Evolutionary conservation across 352 stramenopile species (phyloP), one percentile per base, ranked within the genome.

Genomic region (Phytophthora capsici): DNA sequence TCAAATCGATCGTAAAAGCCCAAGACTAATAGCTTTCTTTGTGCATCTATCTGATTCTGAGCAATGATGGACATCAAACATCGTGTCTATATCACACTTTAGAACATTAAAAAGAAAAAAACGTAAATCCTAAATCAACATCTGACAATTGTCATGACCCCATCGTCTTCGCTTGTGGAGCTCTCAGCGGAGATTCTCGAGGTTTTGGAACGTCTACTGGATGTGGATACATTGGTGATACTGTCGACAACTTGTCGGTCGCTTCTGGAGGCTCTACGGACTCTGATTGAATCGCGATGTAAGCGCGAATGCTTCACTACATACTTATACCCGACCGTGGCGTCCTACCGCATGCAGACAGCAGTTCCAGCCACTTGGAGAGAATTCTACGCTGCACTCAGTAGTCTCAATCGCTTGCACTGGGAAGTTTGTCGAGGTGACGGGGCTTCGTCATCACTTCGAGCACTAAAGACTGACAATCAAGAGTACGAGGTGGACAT

Each of bases 291-390:
- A 22, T n/a, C 45, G 26, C 74, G 82, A 17, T 91, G 82, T 62
- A 91, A 90, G 73, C 73, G 57, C 55, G 81, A 86, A 45, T 91
- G 84, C 69, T 83, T 93, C 63, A 71, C 61, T 1, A 75, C 69
- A 52, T 89, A 75, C 54, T 53, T 93, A 17, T 66, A 83, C 23
- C 68, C 84, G 25, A 91, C 82, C 2, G 80, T 93, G 49, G 79
- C 82, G 38, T 81, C 77, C 9, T 88, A 90, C 41, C 70, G 82
- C 25, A 90, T 90, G 68, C 66, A 84, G 16, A 72, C 77, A n/a
- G 57, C 73, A 1, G 81, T 89, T 19, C 82, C 84, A 19, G 25
- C 69, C 67, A 86, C 78, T 47, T 93, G 84, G 81, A 79, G 63
- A 51, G 45, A 71, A 32, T 48, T 93, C 14, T 93, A 90, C 43